Base-by-base conservation (phyloP, 2,329 filamentous ascomycete genomes). In the Teratosphaeria destructans region DNA sequence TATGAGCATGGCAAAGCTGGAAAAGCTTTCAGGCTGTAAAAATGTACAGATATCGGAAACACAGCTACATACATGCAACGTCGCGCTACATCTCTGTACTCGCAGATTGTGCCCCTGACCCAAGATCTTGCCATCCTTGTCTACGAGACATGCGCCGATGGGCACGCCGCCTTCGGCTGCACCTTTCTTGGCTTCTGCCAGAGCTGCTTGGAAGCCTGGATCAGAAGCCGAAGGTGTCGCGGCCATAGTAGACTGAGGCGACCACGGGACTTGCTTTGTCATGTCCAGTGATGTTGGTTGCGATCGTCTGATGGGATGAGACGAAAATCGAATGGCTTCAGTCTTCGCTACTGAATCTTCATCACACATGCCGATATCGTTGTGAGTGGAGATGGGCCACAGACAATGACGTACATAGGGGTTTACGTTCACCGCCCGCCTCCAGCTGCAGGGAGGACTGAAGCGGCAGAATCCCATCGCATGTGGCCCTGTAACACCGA, bases 61-160 rank as follows among this genome's bases (percentile, higher is more conserved):
- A 26, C 2, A 58, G 43, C 32, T 57, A 70, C 69, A 59, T 68
- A 89, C 86, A 75, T 91, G 88, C 65, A 90, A 79, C 43, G 86
- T 88, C 3, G 87, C 79, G 69, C 85, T 88, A 58, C 81, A 81
- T 59, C 85, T 85, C 73, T 92, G 88, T 19, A 90, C 82, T 59
- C 88, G 60, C 84, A 87, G 84, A 68, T 92, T 92, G 71, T 88
- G 88, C 11, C 88, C 88, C 60, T 81, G 78, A 19, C 88, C 88
- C 4, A 91, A 77, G 49, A 91, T 82, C 63, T 79, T 84, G 62
- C 88, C 88, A 65, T 89, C 82, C 59, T 81, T 81, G 47, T 83
- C 81, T n/a, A 91, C 81, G 29, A 92, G 77, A 60, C 77, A 80
- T 52, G 82, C 82, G 52, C 83, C 83, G 55, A 74, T 78, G 1